These are phyloP conservation scores for Fusarium proliferatum DNA, from an alignment of 2,329 filamentous ascomycete species.

Conservation along the genomic window DNA sequence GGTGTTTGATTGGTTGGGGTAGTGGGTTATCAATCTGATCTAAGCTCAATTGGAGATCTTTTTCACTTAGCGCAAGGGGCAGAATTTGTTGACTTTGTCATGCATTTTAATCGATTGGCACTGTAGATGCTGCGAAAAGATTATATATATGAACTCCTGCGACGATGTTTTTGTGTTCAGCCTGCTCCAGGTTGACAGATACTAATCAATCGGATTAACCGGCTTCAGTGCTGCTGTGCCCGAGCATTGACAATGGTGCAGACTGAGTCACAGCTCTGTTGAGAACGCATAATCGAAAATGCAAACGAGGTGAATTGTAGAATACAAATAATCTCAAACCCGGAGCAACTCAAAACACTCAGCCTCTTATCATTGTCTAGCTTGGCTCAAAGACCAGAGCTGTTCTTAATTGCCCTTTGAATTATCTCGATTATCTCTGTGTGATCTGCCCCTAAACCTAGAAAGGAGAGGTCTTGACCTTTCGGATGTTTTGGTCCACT, in stretches of 20 bases:
- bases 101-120: neutral
- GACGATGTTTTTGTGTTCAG: fast-evolving
- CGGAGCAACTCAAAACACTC: fast-evolving
- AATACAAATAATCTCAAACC: fast-evolving
- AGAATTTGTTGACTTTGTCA: neutral
- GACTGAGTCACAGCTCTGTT: neutral
- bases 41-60: slow-evolving; percentile 3
- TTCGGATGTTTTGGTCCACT: neutral
- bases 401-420: fast-evolving
- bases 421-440: neutral
- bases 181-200: neutral
- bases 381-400: fast-evolving
- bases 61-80: neutral
- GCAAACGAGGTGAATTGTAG: fast-evolving
- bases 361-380: fast-evolving
- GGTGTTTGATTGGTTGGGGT: neutral
- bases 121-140: neutral
- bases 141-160: fast-evolving
- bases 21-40: neutral
- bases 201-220: neutral
- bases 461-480: neutral
- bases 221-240: no score
- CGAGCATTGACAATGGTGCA: neutral
- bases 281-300: fast-evolving
- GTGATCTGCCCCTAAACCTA: neutral